These are phyloP conservation scores for Amaranthus palmeri DNA, from an alignment of 148 eudicot genomes.

Conservation along the genomic window DNA sequence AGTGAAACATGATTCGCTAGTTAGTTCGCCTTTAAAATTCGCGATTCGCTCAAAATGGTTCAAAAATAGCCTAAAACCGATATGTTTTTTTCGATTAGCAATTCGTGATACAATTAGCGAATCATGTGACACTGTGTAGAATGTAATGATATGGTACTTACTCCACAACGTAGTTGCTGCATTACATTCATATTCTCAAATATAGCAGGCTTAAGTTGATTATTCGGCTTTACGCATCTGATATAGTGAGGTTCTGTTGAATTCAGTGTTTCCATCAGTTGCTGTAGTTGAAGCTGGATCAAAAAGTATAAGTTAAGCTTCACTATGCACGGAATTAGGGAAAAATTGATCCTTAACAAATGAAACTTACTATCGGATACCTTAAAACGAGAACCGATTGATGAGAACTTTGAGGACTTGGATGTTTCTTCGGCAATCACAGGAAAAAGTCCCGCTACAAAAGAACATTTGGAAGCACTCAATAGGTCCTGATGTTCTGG, in stretches of 20 bases:
- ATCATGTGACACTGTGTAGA: not conserved
- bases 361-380: conserved; percentile 24
- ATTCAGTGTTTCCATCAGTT: conserved; percentile 89
- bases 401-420: conserved; percentile 92
- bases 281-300: conserved; percentile 84
- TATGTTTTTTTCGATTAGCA: too few species aligned
- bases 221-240: conserved; percentile 98
- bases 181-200: conserved; percentile 89
- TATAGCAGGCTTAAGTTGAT: conserved; percentile 83
- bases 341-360: not conserved
- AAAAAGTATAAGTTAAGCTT: conserved; percentile 23
- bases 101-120: too few species aligned
- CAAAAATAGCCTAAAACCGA: too few species aligned
- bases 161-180: conserved; percentile 99
- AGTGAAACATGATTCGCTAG: too few species aligned
- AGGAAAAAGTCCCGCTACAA: conserved; percentile 86
- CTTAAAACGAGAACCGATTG: conserved; percentile 93
- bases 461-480: conserved; percentile 81
- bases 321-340: not conserved
- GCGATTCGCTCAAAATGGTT: too few species aligned
- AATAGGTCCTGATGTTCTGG: conserved; percentile 94
- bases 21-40: too few species aligned
- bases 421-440: conserved; percentile 58
- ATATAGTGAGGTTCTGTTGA: conserved; percentile 96
- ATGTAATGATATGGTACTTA: conserved; percentile 46